These are phyloP conservation scores for Rauvolfia tetraphylla DNA, from an alignment of 257 asterid species.

Conservation along the genomic window DNA sequence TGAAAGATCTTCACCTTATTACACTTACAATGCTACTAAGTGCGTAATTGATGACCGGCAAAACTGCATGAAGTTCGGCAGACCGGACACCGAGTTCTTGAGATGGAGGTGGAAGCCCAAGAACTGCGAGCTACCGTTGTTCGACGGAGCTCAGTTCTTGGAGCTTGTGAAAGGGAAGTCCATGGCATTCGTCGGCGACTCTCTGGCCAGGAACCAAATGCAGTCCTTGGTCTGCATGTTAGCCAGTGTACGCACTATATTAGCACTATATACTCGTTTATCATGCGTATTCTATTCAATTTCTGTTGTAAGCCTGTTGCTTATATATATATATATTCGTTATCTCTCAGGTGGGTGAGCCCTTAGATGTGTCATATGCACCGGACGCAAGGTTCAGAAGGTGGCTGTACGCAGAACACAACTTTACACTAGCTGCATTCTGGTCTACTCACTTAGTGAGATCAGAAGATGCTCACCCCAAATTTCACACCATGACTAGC, in stretches of 20 bases:
- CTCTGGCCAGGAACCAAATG: conserved; percentile 35
- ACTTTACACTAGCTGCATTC: conserved; percentile 47
- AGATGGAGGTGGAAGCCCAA: conserved; percentile 33
- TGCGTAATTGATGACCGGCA: conserved; percentile 30
- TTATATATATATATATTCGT: too few species aligned
- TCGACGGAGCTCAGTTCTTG: conserved; percentile 25
- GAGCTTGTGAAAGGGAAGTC: conserved; percentile 32
- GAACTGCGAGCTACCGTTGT: conserved; percentile 24
- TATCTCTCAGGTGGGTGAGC: conserved; percentile 60
- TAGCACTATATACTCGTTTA: too few species aligned
- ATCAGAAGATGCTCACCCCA: conserved; percentile 38
- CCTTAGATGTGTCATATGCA: conserved; percentile 43
- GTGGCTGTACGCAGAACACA: conserved; percentile 40
- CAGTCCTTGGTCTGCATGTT: conserved; percentile 34
- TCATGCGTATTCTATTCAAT: neutral
- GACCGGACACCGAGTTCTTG: conserved; percentile 27
- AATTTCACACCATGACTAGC: conserved; percentile 35
- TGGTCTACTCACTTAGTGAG: conserved; percentile 55
- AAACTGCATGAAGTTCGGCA: conserved; percentile 32
- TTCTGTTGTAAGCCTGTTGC: too few species aligned
- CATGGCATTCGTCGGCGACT: conserved; percentile 34
- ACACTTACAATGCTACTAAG: conserved; percentile 22
- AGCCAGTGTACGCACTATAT: conserved; percentile 15
- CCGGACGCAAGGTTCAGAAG: conserved; percentile 41
- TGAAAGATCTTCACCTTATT: conserved; percentile 5